These are phyloP conservation scores for Xylariaceae sp. DNA, from an alignment of 2,329 filamentous ascomycete species.

Conservation along the genomic window DNA sequence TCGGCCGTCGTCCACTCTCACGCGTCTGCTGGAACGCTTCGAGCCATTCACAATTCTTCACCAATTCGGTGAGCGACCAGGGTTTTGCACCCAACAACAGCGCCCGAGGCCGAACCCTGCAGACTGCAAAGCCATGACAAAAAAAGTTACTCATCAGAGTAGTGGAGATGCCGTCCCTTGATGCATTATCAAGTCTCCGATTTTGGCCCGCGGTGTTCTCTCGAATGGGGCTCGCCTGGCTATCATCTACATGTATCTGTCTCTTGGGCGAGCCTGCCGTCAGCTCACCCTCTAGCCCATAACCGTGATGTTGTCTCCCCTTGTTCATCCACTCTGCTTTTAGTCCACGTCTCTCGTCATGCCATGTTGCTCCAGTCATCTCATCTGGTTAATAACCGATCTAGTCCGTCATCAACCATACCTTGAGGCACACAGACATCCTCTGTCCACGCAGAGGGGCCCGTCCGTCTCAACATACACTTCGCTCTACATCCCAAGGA, in stretches of 20 bases:
- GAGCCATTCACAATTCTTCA: slow-evolving; percentile 18
- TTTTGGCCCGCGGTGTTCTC: slow-evolving; percentile 24
- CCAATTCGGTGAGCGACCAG: slow-evolving; percentile 19
- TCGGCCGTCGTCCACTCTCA: too few relatives aligned
- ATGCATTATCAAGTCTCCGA: slow-evolving; percentile 18
- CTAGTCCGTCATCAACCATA: slow-evolving; percentile 29
- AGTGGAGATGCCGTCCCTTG: slow-evolving; percentile 16
- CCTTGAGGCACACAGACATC: slow-evolving; percentile 15
- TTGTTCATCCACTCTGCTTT: slow-evolving; percentile 27
- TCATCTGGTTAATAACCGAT: slow-evolving; percentile 37
- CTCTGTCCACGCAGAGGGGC: slow-evolving; percentile 8
- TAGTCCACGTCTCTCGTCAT: slow-evolving; percentile 31
- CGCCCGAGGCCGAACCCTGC: slow-evolving; percentile 25
- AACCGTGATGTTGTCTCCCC: slow-evolving; percentile 17
- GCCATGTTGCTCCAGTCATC: slow-evolving; percentile 41
- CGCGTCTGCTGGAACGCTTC: not conserved
- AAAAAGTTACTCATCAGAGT: slow-evolving; percentile 26
- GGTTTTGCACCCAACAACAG: slow-evolving; percentile 27
- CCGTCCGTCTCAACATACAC: slow-evolving; percentile 18
- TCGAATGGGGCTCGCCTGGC: slow-evolving; percentile 22
- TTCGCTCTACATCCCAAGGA: slow-evolving; percentile 23
- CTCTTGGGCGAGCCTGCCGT: slow-evolving; percentile 21
- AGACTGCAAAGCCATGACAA: slow-evolving; percentile 26
- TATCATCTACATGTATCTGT: slow-evolving; percentile 8
- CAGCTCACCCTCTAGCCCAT: slow-evolving; percentile 26